A percentile compares a stretch with the other conserved stretches of the same genome.
Conservation (phyloP, 108 stramenopile species). For the Stephanodiscus minutulus region DNA sequence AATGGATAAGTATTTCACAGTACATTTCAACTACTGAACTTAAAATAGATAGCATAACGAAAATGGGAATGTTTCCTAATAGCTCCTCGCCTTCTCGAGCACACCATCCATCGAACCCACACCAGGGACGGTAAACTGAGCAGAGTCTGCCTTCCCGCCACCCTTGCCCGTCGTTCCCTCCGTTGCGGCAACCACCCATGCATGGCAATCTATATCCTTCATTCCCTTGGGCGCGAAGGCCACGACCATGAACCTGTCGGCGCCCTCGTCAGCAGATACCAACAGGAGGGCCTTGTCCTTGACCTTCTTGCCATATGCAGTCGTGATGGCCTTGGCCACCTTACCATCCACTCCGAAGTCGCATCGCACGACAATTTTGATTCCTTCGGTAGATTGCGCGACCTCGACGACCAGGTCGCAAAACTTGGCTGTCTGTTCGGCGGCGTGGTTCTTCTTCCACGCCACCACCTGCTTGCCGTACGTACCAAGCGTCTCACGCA, state of each 20-base stretch:
- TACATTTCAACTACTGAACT: no score
- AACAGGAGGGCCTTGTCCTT: conserved; percentile 86
- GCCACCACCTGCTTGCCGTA: conserved; percentile 79
- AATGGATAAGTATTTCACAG: no score
- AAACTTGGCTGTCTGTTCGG: conserved; percentile 75
- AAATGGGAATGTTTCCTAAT: conserved; percentile 10
- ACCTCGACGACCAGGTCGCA: conserved; percentile 64
- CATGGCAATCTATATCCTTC: conserved; percentile 78
- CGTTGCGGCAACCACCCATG: conserved; percentile 74
- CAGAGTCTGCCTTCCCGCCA: conserved; percentile 88
- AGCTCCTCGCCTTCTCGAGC: conserved; percentile 66
- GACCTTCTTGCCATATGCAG: conserved; percentile 82
- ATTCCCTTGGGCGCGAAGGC: conserved; percentile 80
- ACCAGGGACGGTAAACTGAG: conserved; percentile 72
- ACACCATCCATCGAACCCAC: conserved; percentile 58
- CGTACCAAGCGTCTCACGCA: conserved; percentile 62
- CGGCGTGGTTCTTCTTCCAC: conserved; percentile 80
- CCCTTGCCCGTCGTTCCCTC: conserved; percentile 86
- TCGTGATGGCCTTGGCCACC: conserved; percentile 78
- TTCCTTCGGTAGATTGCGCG: conserved; percentile 62
- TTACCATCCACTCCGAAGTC: conserved; percentile 95
- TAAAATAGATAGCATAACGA: background rate
- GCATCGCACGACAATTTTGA: conserved; percentile 83
- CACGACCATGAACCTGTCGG: conserved; percentile 73
- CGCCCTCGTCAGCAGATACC: conserved; percentile 73